Percentiles rank a stretch among this genome's conserved stretches.
Evolutionary conservation across 176 grass and related monocot genomes (phyloP).

Genomic region (Oryza rufipogon): DNA sequence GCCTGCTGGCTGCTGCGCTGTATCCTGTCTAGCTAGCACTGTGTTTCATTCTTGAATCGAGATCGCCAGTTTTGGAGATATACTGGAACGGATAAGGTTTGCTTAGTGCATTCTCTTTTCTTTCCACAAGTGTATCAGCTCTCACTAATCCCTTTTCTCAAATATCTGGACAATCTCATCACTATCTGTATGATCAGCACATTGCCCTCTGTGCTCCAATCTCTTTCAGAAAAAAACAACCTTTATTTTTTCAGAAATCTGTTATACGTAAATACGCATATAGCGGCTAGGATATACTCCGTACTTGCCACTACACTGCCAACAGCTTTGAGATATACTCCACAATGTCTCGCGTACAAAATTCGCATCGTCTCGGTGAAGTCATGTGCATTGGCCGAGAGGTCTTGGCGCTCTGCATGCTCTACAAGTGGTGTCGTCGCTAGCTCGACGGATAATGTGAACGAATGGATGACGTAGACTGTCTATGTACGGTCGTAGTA

Average conservation of each 20-base stretch:
- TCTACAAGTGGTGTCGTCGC: slow-evolving; percentile 26
- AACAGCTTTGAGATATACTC: neutral
- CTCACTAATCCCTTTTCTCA: neutral
- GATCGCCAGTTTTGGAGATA: slow-evolving; percentile 1
- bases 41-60: neutral
- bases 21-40: neutral
- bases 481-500: neutral
- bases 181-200: slow-evolving; percentile 8
- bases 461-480: slow-evolving; percentile 17
- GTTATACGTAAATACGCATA: neutral
- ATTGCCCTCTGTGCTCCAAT: neutral
- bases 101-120: slow-evolving; percentile 28
- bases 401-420: slow-evolving; percentile 6
- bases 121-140: slow-evolving; percentile 11
- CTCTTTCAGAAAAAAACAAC: neutral
- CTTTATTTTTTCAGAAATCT: neutral
- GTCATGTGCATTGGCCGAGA: neutral
- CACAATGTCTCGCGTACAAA: too few species aligned
- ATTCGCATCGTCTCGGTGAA: neutral
- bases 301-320: neutral
- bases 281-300: neutral
- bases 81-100: slow-evolving; percentile 11
- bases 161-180: slow-evolving; percentile 32
- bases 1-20: neutral
- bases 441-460: neutral